Evolutionary conservation across 2,329 filamentous ascomycete genomes (phyloP), one percentile per base, ranked within the genome.

Genomic region (Teratosphaeria viscida): DNA sequence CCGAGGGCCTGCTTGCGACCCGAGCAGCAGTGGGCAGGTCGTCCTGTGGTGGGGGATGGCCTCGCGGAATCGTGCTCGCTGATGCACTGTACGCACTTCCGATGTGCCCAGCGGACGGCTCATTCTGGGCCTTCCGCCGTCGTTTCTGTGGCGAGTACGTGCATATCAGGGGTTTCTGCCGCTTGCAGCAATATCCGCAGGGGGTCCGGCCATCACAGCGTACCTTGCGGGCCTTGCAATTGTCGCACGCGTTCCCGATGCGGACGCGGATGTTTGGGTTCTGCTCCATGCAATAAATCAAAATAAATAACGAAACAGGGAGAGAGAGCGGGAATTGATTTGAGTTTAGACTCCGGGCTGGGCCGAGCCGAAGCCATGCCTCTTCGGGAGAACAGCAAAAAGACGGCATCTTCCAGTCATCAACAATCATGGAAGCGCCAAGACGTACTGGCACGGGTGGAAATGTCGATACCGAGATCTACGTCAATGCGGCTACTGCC

Each of bases 201-300:
- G 79, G 79, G 55, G 77, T 72, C 56, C 75, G 72, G 47, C 79
- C 79, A 61, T 81, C 76, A 65, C 79, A 82, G 66, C 81, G 81
- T 61, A 81, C 79, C 63, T 79, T 79, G 57, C 77, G 71, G 27
- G 74, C 66, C 63, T 77, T 78, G 70, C 76, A 79, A 55, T 73
- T 75, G 59, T 77, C 73, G 64, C 76, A 78, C 16, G 76, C 76
- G 23, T 58, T 58, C 47, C 57, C 19, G 2, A 58, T 54, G 27
- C 57, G 57, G 23, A 49, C 43, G 43, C 43, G 43, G 43, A 49
- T 49, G 16, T 49, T n/a, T 49, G 26, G 43, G 16, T 49, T n/a
- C 26, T 26, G 43, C 8, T 49, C 43, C 43, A 49, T 49, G 43
- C 43, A n/a, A 49, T 19, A 19, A 19, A 19, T 43, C 10, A 49